These are phyloP conservation scores for Strobilomyces confusus DNA, from an alignment of 768 basidiomycete species.

Conservation along the genomic window DNA sequence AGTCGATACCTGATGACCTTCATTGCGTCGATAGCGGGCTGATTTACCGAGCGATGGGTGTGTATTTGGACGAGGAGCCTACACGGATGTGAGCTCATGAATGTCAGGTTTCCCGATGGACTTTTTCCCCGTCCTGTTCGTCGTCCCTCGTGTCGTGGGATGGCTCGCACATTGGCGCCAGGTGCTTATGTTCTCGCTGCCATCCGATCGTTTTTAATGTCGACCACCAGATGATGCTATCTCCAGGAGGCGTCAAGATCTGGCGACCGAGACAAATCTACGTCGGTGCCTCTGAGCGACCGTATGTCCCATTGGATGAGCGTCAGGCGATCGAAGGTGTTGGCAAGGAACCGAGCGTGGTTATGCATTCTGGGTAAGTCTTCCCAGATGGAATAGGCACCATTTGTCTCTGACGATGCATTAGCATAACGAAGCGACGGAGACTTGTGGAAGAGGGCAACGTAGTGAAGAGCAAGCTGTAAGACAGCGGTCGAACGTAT, in stretches of 20 bases:
- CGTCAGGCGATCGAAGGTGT: constrained; percentile 51
- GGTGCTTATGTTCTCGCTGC: constrained; percentile 35
- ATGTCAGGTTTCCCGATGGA: constrained; percentile 80
- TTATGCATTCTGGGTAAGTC: constrained; percentile 75
- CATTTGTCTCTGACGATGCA: neutral
- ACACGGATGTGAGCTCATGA: constrained; percentile 1
- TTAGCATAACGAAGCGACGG: constrained; percentile 31
- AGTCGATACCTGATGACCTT: neutral
- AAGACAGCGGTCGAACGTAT: neutral
- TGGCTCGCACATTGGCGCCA: constrained; percentile 94
- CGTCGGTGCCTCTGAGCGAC: constrained; percentile 68
- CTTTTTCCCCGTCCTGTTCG: constrained; percentile 92
- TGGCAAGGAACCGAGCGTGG: constrained; percentile 56
- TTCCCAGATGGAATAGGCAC: neutral
- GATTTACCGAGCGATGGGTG: constrained; percentile 92
- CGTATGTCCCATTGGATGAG: constrained; percentile 64
- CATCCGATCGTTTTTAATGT: neutral
- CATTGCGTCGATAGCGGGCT: constrained; percentile 51
- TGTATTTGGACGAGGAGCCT: constrained; percentile 13
- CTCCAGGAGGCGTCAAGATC: constrained; percentile 86
- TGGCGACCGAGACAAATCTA: constrained; percentile 90
- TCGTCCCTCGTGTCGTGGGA: constrained; percentile 87
- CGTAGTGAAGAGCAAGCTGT: constrained; percentile 28
- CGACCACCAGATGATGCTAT: constrained; percentile 81
- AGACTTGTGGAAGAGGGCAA: constrained; percentile 25